Evolutionary conservation across 2,329 filamentous ascomycete species (phyloP).

Genomic region (Stemphylium lycopersici): DNA sequence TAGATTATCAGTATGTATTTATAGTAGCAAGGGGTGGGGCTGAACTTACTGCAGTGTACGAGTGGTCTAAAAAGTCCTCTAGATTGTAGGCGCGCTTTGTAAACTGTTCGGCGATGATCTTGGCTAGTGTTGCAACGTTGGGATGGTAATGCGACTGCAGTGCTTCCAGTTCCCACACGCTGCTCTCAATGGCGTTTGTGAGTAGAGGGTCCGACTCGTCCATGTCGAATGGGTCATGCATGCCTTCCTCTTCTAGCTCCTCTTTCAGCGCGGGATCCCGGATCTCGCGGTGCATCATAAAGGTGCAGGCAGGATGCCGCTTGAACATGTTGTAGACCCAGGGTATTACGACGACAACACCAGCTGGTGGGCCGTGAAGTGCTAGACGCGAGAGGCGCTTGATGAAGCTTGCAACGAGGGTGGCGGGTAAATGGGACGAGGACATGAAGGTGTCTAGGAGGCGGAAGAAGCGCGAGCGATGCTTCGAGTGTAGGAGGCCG

Average conservation of each 20-base stretch:
- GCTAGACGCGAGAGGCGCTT: slow-evolving; percentile 87
- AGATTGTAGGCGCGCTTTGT: slow-evolving; percentile 93
- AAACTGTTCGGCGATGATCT: slow-evolving; percentile 95
- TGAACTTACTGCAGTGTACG: slow-evolving; percentile 75
- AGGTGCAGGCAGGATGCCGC: slow-evolving; percentile 86
- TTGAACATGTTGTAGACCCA: slow-evolving; percentile 96
- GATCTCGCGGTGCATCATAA: slow-evolving; percentile 87
- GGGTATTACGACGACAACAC: slow-evolving; percentile 85
- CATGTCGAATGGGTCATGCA: slow-evolving; percentile 78
- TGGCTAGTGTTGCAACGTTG: slow-evolving; percentile 91
- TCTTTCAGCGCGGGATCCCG: slow-evolving; percentile 64
- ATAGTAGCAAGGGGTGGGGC: neutral
- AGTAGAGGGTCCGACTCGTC: slow-evolving; percentile 81
- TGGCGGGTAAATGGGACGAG: slow-evolving; percentile 90
- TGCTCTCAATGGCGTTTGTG: slow-evolving; percentile 87
- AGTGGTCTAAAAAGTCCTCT: slow-evolving; percentile 97
- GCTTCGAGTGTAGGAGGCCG: slow-evolving; percentile 87
- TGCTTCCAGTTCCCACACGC: slow-evolving; percentile 92
- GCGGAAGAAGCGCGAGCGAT: slow-evolving; percentile 91
- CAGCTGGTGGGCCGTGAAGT: slow-evolving; percentile 86
- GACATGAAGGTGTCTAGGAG: slow-evolving; percentile 87
- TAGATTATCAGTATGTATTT: neutral
- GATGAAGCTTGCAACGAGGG: slow-evolving; percentile 92
- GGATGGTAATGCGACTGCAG: slow-evolving; percentile 94
- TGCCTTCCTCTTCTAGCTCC: slow-evolving; percentile 65